Conservation (phyloP, 148 eudicot genomes). For the Cornus florida region DNA sequence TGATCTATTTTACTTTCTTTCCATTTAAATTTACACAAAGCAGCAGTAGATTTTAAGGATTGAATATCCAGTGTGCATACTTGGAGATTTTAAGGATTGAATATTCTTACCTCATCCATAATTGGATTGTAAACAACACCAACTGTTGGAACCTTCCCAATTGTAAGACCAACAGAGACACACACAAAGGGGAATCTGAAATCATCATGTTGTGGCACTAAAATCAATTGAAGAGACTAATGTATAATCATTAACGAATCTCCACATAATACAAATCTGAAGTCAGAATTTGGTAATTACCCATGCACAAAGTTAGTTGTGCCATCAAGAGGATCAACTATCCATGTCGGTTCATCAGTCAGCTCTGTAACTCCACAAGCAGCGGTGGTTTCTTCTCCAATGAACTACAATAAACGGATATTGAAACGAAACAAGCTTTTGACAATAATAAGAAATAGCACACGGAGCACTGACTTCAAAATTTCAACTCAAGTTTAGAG, state of each 20-base stretch:
- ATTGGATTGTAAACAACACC: slow-evolving; percentile 97
- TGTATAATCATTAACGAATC: background rate
- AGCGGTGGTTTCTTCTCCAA: slow-evolving; percentile 97
- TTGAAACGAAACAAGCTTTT: background rate
- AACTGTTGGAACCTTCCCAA: slow-evolving; percentile 67
- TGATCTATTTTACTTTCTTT: background rate
- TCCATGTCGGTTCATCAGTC: slow-evolving; percentile 96
- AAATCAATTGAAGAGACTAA: background rate
- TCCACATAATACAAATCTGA: background rate
- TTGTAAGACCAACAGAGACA: slow-evolving; percentile 91
- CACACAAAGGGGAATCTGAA: slow-evolving; percentile 95
- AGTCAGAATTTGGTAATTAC: slow-evolving; percentile 30
- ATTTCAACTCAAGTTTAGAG: slow-evolving; percentile 1
- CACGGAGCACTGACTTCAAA: background rate
- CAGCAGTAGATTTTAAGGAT: background rate
- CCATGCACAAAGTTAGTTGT: slow-evolving; percentile 96
- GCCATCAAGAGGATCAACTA: slow-evolving; percentile 96
- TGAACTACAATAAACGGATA: slow-evolving; percentile 50
- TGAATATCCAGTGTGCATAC: background rate
- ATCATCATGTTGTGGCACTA: background rate
- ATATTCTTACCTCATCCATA: slow-evolving; percentile 68
- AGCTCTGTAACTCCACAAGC: slow-evolving; percentile 76
- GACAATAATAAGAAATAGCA: background rate
- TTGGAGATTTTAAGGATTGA: background rate
- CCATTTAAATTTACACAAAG: background rate